phyloP scores from a whole-genome alignment of 2,329 filamentous ascomycete species.

The Colletotrichum eremochloae region DNA sequence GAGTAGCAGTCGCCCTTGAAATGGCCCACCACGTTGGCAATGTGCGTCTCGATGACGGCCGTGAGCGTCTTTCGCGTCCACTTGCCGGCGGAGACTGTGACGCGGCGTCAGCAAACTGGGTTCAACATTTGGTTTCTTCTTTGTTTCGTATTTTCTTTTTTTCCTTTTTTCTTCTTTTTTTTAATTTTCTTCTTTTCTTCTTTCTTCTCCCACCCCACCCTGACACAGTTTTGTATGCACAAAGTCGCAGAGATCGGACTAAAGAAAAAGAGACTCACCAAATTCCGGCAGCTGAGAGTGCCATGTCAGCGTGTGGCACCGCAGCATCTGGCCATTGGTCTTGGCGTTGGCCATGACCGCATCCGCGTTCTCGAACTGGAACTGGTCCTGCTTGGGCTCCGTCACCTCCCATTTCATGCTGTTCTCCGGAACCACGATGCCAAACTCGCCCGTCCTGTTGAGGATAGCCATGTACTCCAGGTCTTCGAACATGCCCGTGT shows the following conservation, averaged over 20 bases:
- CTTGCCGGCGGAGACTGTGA: slow-evolving; percentile 66
- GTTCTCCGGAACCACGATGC: slow-evolving; percentile 72
- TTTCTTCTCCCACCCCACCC: too few relatives aligned
- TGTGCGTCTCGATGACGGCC: slow-evolving; percentile 63
- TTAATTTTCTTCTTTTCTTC: too few relatives aligned
- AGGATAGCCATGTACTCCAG: slow-evolving; percentile 67
- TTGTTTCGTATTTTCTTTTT: slow-evolving; percentile 51
- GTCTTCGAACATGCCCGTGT: slow-evolving; percentile 62
- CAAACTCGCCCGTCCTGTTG: slow-evolving; percentile 68
- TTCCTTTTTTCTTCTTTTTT: too few relatives aligned
- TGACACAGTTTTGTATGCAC: too few relatives aligned
- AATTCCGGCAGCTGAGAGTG: slow-evolving; percentile 70
- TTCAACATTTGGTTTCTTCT: slow-evolving; percentile 55
- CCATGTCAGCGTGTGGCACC: slow-evolving; percentile 77
- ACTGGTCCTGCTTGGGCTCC: slow-evolving; percentile 68
- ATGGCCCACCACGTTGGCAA: slow-evolving; percentile 59
- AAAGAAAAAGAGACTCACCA: background rate
- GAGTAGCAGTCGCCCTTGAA: slow-evolving; percentile 61
- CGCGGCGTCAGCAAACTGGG: slow-evolving; percentile 59
- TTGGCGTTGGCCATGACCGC: slow-evolving; percentile 58
- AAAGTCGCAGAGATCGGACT: slow-evolving; percentile 51
- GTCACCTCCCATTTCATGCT: slow-evolving; percentile 71
- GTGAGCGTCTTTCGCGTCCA: slow-evolving; percentile 63
- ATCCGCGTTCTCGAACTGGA: slow-evolving; percentile 72
- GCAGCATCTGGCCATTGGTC: slow-evolving; percentile 59